phyloP scores from a whole-genome alignment of 768 basidiomycete species.

The Nidularia pulvinata region DNA sequence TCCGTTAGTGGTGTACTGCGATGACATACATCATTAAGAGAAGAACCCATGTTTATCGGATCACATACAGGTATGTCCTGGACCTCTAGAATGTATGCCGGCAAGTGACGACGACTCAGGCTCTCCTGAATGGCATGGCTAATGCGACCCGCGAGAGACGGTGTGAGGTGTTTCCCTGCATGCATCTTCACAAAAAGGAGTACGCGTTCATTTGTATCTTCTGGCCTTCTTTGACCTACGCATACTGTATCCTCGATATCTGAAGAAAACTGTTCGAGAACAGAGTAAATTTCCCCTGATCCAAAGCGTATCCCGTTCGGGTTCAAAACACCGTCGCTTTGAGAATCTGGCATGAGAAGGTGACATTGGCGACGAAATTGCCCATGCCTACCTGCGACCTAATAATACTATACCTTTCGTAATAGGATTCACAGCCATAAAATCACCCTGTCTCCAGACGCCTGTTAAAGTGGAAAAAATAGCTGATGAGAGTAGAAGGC shows the following conservation, averaged over 20 bases:
- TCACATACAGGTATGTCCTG: constrained; percentile 65
- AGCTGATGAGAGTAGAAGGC: background rate
- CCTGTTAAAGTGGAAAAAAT: constrained; percentile 22
- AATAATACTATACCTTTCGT: constrained; percentile 64
- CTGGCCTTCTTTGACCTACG: constrained; percentile 63
- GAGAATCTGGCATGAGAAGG: background rate
- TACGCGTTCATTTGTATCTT: constrained; percentile 73
- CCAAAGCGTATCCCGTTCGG: constrained; percentile 84
- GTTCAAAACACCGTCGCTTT: constrained; percentile 74
- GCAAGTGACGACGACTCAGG: constrained; percentile 76
- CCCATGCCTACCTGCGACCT: constrained; percentile 51
- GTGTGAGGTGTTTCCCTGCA: constrained; percentile 38
- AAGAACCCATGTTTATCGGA: background rate
- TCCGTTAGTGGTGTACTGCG: constrained; percentile 74
- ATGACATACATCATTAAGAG: background rate
- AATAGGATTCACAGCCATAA: constrained; percentile 59
- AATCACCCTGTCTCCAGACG: constrained; percentile 71
- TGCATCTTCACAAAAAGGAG: constrained; percentile 73
- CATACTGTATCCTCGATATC: constrained; percentile 70
- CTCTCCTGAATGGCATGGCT: constrained; percentile 53
- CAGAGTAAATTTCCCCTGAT: constrained; percentile 78
- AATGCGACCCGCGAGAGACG: constrained; percentile 43
- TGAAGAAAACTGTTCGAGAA: constrained; percentile 55
- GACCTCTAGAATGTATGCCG: constrained; percentile 62
- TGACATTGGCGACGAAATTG: background rate